Evolutionary conservation across 2,329 filamentous ascomycete species (phyloP), one percentile per base, ranked within the genome.

Genomic region (Penicillium sp.): DNA sequence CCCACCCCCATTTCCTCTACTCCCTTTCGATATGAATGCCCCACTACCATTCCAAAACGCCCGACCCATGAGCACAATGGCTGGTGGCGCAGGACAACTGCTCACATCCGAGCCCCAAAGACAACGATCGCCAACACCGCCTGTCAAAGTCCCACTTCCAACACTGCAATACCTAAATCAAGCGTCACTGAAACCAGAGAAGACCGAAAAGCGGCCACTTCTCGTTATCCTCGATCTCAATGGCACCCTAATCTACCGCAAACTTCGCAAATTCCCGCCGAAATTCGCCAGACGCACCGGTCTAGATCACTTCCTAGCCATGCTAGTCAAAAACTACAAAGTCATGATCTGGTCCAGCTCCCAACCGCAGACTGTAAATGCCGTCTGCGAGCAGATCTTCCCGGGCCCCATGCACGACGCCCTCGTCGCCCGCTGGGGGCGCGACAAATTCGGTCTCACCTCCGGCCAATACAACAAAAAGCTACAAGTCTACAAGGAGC

Each of bases 321-420:
- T 92, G 71, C 83, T 92, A 62, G 81, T 96, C 63, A 75, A 82
- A 13, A 86, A 87, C 56, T 93, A 95, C 77, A 79, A 80, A 50
- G 88, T 96, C 31, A 90, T 92, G 76, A 84, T 97, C 56, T 99
- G 93, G 92, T 96, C 93, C 1, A 96, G 90, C 7, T 92, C 93
- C 0, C 83, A 81, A 20, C 87, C 86, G 0, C 73, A 82, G 1
- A 97, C 94, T 61, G 90, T 96, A 14, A 62, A 74, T 9, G 76
- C 75, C 35, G 84, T 90, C 59, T 74, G 77, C 3, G 76, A 83
- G 47, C 65, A 70, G 29, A 81, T 96, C 0, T 81, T 96, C 56
- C 77, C 80, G 0, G 72, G 75, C 0, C 69, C 79, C 1, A 80
- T 88, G 63, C 78, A 78, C 32, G 55, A 73, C 0, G 73, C 79